Conservation (phyloP, 208 protist genomes). For the Crithidia sp. region DNA sequence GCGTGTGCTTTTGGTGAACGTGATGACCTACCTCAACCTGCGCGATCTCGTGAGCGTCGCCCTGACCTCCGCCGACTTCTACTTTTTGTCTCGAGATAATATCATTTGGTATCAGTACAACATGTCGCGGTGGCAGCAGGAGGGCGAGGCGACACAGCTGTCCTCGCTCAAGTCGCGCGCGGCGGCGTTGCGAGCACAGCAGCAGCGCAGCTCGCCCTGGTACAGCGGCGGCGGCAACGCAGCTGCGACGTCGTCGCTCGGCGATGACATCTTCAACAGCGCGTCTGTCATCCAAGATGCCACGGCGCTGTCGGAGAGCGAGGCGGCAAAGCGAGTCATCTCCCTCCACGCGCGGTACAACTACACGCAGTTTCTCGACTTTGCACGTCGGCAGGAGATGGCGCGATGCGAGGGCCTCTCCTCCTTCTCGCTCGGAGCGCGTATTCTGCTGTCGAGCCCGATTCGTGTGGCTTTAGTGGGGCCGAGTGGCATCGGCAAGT, state of each 20-base stretch:
- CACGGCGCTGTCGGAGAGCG: slow-evolving; percentile 56
- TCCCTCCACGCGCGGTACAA: slow-evolving; percentile 88
- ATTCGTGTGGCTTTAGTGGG: slow-evolving; percentile 81
- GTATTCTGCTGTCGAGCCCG: slow-evolving; percentile 72
- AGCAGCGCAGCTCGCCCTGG: slow-evolving; percentile 14
- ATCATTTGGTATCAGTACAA: slow-evolving; percentile 91
- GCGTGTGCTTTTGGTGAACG: slow-evolving; percentile 70
- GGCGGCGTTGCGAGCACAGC: slow-evolving; percentile 11
- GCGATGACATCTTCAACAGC: slow-evolving; percentile 23
- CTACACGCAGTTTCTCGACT: slow-evolving; percentile 91
- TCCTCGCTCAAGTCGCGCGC: slow-evolving; percentile 25
- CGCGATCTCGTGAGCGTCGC: slow-evolving; percentile 58
- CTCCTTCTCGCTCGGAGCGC: slow-evolving; percentile 70
- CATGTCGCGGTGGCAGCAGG: slow-evolving; percentile 63
- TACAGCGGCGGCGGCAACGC: slow-evolving; percentile 8
- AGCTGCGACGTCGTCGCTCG: not conserved
- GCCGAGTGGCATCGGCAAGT: slow-evolving; percentile 75
- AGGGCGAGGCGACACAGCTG: slow-evolving; percentile 47
- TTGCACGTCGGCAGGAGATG: slow-evolving; percentile 77
- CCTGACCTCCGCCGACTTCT: slow-evolving; percentile 83
- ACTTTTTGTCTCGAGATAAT: slow-evolving; percentile 87
- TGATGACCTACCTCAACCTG: slow-evolving; percentile 72
- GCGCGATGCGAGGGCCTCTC: slow-evolving; percentile 77
- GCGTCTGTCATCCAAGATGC: slow-evolving; percentile 41
- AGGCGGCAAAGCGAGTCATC: slow-evolving; percentile 80